Percentiles rank a stretch among this genome's conserved stretches.
Evolutionary conservation across 2,329 filamentous ascomycete genomes (phyloP).

Genomic region (Aureobasidium melanogenum): DNA sequence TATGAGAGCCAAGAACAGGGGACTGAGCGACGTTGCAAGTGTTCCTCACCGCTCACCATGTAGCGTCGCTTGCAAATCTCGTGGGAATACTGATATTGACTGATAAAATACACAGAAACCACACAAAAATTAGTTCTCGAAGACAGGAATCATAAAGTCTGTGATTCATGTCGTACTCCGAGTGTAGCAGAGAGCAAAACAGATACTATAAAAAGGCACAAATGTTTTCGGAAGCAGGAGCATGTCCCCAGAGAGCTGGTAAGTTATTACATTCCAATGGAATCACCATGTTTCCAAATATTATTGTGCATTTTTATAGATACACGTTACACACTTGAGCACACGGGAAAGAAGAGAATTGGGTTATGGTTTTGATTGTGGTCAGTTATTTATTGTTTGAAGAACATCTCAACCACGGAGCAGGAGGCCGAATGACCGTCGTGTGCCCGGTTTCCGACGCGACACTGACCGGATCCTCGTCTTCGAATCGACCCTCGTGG

Average conservation of each 20-base stretch:
- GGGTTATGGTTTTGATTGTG: neutral
- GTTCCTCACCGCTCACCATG: slow-evolving; percentile 2
- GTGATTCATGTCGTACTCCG: too few relatives aligned
- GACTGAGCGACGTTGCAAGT: neutral
- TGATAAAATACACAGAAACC: neutral
- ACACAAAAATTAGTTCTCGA: neutral
- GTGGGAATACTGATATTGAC: neutral
- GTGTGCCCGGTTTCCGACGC: neutral
- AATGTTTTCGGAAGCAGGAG: too few relatives aligned
- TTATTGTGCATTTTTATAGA: too few relatives aligned
- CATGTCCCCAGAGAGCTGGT: too few relatives aligned
- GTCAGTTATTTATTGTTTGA: neutral
- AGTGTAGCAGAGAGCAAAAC: too few relatives aligned
- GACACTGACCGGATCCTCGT: neutral
- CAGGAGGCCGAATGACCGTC: neutral
- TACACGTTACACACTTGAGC: too few relatives aligned
- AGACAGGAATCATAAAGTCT: too few relatives aligned
- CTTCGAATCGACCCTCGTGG: neutral
- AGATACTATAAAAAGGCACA: too few relatives aligned
- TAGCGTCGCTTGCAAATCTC: slow-evolving; percentile 1
- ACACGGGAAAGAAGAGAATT: too few relatives aligned
- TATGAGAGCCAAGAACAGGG: neutral
- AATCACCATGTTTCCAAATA: too few relatives aligned
- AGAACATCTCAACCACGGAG: neutral
- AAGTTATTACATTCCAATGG: too few relatives aligned